Evolutionary conservation across 805 yeast species (phyloP), one percentile per base, ranked within the genome.

Genomic region (Soucietia sequanensis): DNA sequence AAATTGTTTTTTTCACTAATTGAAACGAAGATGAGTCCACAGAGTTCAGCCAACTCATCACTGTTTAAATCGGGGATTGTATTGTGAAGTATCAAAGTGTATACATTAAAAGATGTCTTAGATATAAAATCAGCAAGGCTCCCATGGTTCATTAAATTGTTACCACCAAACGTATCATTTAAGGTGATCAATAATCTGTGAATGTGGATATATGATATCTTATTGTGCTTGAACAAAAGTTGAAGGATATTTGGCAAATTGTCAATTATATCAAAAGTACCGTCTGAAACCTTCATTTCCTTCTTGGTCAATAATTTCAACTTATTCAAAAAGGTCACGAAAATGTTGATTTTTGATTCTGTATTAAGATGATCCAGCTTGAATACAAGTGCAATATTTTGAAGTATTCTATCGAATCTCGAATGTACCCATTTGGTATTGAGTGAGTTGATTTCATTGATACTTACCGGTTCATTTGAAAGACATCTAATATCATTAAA

Each of bases 361-460:
- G 43, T 17, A n/a, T 35, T 12, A 5, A 65, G 29, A 6, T 41
- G 35, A 3, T 46, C 40, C 56, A 55, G 58, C 25, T 45, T 44
- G 33, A 62, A 53, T 1, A 53, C 47, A 5, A 54, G 23, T 2
- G 45, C 42, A 6, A 64, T 22, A 15, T 47, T 41, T 19, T 56
- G 60, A 32, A 64, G 35, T 1, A 67, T 45, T 35, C 51, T 50
- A 21, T 62, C 66, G 31, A 57, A 56, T 24, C 60, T 54, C 2
- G 48, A 29, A 32, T 44, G 56, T 2, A 60, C 52, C 74, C 74
- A 68, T 35, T 56, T 48, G 2, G 61, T 42, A 15, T 56, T 52
- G 17, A 68, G 26, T 0, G 68, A 46, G 30, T 51, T 47, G 6
- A 68, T 51, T 23, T 68, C 72, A 11, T 33, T 27, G 4, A 64